Evolutionary conservation across 441 rosid species (phyloP).

Genomic region (Syzygium malaccense): DNA sequence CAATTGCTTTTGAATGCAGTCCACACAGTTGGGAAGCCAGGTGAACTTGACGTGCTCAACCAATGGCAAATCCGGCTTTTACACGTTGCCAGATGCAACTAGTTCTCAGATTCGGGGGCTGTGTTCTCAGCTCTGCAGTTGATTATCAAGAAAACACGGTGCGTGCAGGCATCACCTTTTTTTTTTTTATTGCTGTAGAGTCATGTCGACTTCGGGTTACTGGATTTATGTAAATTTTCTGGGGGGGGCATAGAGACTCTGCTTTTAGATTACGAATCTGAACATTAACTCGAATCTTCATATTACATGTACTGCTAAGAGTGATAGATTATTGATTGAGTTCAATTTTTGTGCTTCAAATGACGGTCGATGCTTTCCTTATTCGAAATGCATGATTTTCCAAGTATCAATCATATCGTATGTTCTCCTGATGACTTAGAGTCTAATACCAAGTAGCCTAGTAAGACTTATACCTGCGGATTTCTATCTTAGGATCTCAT

Average conservation of each 20-base stretch:
- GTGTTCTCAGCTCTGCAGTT: conserved; percentile 7
- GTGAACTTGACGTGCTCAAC: conserved; percentile 2
- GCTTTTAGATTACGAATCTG: background rate
- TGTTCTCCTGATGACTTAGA: background rate
- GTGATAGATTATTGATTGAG: background rate
- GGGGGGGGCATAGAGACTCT: background rate
- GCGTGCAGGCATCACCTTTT: background rate
- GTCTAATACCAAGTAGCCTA: background rate
- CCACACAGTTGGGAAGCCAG: conserved; percentile 20
- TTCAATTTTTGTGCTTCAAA: background rate
- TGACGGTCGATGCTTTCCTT: background rate
- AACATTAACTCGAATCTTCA: background rate
- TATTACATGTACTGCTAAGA: background rate
- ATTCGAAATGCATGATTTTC: background rate
- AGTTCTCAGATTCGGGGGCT: conserved; percentile 4
- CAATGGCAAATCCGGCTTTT: background rate
- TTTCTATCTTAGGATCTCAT: background rate
- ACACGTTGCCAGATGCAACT: background rate
- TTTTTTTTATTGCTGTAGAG: background rate
- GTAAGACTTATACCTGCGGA: background rate
- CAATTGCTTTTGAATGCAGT: conserved; percentile 27
- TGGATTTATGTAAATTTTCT: background rate
- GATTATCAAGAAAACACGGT: background rate
- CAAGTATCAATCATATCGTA: background rate
- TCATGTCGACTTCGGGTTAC: background rate